Evolutionary conservation across 164 flowering plant genomes (phyloP).

Genomic region (Aristolochia contorta): DNA sequence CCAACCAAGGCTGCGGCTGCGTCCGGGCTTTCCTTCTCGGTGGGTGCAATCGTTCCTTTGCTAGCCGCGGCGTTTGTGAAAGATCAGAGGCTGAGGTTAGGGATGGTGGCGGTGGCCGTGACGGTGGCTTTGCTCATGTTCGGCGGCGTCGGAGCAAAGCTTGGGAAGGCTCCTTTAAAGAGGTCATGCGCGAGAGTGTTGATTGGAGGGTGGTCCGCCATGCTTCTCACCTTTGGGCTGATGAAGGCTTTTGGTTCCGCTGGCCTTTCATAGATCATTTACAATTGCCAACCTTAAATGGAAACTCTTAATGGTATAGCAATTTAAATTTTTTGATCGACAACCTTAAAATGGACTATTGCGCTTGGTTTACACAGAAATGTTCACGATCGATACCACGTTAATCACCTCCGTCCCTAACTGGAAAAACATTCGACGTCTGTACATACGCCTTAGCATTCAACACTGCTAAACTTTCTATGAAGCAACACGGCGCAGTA

Average conservation of each 20-base stretch:
- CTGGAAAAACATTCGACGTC: too few species aligned
- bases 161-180: conserved; percentile 17
- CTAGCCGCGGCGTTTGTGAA: conserved; percentile 15
- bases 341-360: too few species aligned
- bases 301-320: too few species aligned
- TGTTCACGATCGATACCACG: too few species aligned
- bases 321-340: too few species aligned
- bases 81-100: conserved; percentile 14
- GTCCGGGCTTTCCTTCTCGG: conserved; percentile 18
- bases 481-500: too few species aligned
- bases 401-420: too few species aligned
- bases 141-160: conserved; percentile 18
- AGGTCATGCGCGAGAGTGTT: conserved; percentile 21
- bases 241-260: conserved; percentile 16
- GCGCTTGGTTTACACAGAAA: too few species aligned
- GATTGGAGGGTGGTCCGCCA: conserved; percentile 27
- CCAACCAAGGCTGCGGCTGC: conserved; percentile 17
- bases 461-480: too few species aligned
- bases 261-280: background rate
- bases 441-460: too few species aligned
- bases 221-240: conserved; percentile 24
- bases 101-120: conserved; percentile 11
- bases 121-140: conserved; percentile 19
- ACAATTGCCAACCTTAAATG: too few species aligned
- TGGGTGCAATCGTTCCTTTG: conserved; percentile 18